Evolutionary conservation across 208 protist species (phyloP).

Genomic region (Herpetomonas samuelpessoai): DNA sequence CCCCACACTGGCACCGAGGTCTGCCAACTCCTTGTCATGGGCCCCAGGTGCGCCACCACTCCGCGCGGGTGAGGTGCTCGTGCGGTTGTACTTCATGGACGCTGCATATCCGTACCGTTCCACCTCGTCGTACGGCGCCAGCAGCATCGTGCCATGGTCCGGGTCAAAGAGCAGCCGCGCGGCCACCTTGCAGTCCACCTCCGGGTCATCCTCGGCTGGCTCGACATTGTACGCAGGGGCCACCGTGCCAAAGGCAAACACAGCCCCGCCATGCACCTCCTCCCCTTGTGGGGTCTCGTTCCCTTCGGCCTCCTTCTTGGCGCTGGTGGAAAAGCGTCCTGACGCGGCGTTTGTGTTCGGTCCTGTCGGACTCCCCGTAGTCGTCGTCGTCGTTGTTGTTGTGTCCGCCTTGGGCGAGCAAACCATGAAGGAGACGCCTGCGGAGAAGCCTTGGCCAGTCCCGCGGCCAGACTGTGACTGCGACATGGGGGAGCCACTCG

Average conservation of each 20-base stretch:
- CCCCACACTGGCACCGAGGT: too few relatives aligned
- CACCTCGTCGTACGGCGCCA: conserved; percentile 53
- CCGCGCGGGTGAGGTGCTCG: too few relatives aligned
- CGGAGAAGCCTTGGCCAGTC: too few relatives aligned
- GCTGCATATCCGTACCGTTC: conserved; percentile 29
- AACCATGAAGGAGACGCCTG: too few relatives aligned
- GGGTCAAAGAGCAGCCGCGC: conserved; percentile 53
- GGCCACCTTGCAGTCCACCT: conserved; percentile 49
- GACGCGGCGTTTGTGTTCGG: too few relatives aligned
- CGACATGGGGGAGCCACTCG: too few relatives aligned
- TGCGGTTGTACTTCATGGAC: neutral
- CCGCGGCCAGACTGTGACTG: too few relatives aligned
- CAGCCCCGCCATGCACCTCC: conserved; percentile 15
- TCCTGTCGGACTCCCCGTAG: too few relatives aligned
- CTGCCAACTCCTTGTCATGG: too few relatives aligned
- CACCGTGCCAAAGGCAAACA: conserved; percentile 47
- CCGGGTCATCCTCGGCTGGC: conserved; percentile 26
- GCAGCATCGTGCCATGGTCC: conserved; percentile 39
- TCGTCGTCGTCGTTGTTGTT: too few relatives aligned
- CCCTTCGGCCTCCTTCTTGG: neutral
- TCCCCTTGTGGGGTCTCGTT: neutral
- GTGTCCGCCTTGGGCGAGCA: too few relatives aligned
- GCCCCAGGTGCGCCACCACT: too few relatives aligned
- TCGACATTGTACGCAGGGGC: conserved; percentile 35
- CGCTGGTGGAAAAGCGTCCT: neutral